Percentiles rank a stretch among this genome's conserved stretches.
phyloP scores from a whole-genome alignment of 2,329 filamentous ascomycete genomes.

The Neoascochyta sp. region DNA sequence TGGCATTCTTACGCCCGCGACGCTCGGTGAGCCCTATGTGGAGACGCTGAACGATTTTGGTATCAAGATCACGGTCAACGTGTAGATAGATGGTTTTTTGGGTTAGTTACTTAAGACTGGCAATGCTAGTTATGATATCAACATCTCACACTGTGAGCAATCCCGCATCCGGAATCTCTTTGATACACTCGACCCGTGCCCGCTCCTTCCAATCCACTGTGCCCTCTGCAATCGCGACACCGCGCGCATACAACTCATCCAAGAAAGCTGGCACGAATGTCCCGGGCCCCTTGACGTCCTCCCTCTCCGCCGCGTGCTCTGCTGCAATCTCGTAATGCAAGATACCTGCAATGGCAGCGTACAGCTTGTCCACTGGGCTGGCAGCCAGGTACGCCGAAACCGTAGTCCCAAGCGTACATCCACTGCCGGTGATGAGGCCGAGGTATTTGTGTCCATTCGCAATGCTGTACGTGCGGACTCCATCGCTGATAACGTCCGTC shows the following conservation, averaged over 20 bases:
- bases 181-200: slow-evolving; percentile 18
- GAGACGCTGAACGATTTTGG: slow-evolving; percentile 60
- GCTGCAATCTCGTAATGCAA: slow-evolving; percentile 76
- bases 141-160: slow-evolving; percentile 17
- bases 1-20: slow-evolving; percentile 69
- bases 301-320: slow-evolving; percentile 57
- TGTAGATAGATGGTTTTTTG: background rate
- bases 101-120: background rate
- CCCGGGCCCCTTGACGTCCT: slow-evolving; percentile 72
- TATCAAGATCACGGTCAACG: slow-evolving; percentile 50
- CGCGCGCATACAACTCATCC: slow-evolving; percentile 57
- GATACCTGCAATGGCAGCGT: slow-evolving; percentile 68
- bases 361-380: slow-evolving; percentile 44
- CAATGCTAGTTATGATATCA: slow-evolving; percentile 1
- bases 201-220: slow-evolving; percentile 7
- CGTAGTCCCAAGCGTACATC: slow-evolving; percentile 80
- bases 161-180: slow-evolving; percentile 16
- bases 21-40: slow-evolving; percentile 63
- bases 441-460: slow-evolving; percentile 73
- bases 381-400: slow-evolving; percentile 69
- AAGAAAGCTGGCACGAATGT: slow-evolving; percentile 83
- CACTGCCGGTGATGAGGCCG: slow-evolving; percentile 67
- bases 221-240: slow-evolving; percentile 13
- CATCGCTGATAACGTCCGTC: slow-evolving; percentile 75
- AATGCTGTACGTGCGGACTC: slow-evolving; percentile 62